Conservation (phyloP, 1,139 yeast genomes). For the Kodamaea arcana region DNA sequence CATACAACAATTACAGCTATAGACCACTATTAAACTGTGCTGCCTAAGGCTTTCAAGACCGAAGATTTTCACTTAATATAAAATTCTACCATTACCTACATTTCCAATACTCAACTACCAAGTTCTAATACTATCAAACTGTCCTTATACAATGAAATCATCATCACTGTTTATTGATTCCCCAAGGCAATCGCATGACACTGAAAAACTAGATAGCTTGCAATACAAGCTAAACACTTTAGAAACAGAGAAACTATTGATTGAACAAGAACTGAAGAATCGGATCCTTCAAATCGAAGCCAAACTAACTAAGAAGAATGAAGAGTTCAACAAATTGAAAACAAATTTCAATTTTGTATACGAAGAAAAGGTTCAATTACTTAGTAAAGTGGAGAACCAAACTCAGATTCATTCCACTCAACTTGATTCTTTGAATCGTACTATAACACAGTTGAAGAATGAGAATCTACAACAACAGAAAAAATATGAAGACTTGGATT, state of each 20-base stretch:
- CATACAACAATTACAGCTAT: too few species aligned
- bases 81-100: too few species aligned
- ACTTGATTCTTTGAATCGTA: conserved; percentile 33
- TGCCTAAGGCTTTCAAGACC: too few species aligned
- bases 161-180: conserved; percentile 46
- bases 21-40: too few species aligned
- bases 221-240: conserved; percentile 28
- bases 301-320: conserved; percentile 28
- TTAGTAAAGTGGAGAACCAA: conserved; percentile 46
- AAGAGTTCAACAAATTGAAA: conserved; percentile 36
- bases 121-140: too few species aligned
- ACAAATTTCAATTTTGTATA: conserved; percentile 55
- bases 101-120: too few species aligned
- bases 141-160: too few species aligned
- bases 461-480: conserved; percentile 16
- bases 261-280: conserved; percentile 31
- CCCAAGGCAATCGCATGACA: conserved; percentile 16
- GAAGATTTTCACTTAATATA: too few species aligned
- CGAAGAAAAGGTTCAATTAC: conserved; percentile 53
- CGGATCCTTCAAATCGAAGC: conserved; percentile 27
- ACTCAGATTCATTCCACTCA: conserved; percentile 40
- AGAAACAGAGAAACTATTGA: conserved; percentile 30
- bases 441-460: conserved; percentile 15
- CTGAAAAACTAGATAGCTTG: conserved; percentile 18
- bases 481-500: conserved; percentile 19